Conservation (phyloP, 2,329 filamentous ascomycete genomes). For the Apiospora pterosperma region DNA sequence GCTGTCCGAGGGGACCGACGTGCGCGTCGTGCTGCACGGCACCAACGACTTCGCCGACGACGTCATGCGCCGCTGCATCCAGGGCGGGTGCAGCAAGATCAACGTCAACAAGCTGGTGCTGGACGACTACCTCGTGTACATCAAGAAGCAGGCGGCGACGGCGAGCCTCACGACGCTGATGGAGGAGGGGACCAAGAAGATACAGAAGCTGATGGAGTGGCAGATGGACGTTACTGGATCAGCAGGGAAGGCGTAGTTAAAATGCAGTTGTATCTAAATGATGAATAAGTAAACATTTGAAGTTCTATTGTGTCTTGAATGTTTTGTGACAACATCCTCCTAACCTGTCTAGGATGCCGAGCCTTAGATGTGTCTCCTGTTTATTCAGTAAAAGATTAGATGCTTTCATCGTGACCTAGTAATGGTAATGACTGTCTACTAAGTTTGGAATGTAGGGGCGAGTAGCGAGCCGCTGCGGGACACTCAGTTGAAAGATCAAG, state of each 20-base stretch:
- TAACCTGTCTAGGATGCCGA: too few relatives aligned
- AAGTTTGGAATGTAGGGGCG: too few relatives aligned
- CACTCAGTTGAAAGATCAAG: too few relatives aligned
- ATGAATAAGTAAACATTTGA: too few relatives aligned
- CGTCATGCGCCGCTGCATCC: constrained; percentile 49
- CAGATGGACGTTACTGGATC: constrained; percentile 47
- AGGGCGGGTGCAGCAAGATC: constrained; percentile 49
- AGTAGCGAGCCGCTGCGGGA: too few relatives aligned
- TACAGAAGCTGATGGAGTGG: constrained; percentile 39
- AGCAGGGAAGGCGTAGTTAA: constrained; percentile 30
- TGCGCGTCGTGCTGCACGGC: constrained; percentile 50
- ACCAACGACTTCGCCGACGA: constrained; percentile 51
- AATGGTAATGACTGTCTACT: too few relatives aligned
- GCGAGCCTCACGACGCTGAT: constrained; percentile 36
- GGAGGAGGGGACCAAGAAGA: constrained; percentile 40
- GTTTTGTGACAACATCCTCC: too few relatives aligned
- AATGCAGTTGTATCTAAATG: too few relatives aligned
- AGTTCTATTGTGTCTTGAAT: too few relatives aligned
- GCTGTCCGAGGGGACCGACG: constrained; percentile 29
- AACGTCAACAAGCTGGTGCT: constrained; percentile 55
- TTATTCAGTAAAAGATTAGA: too few relatives aligned
- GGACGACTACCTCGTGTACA: constrained; percentile 39
- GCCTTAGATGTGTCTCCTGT: too few relatives aligned
- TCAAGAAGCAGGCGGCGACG: constrained; percentile 35
- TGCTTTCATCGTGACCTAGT: too few relatives aligned